A percentile compares a stretch with the other conserved stretches of the same genome.
These are phyloP conservation scores for Mycena sanguinolenta DNA, from an alignment of 768 basidiomycete genomes.

Conservation along the genomic window DNA sequence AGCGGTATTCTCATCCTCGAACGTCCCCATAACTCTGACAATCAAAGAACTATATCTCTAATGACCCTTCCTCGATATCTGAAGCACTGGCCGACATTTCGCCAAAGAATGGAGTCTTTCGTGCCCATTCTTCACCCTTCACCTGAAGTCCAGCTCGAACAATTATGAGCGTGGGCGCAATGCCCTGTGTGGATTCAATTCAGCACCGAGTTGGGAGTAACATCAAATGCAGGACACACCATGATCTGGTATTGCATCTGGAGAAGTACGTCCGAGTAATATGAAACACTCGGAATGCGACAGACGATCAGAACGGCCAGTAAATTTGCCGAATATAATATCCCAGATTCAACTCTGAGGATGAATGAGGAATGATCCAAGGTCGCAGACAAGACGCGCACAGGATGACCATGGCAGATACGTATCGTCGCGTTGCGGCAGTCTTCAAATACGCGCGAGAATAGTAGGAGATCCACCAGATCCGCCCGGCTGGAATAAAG, in stretches of 20 bases:
- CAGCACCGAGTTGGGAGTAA: background rate
- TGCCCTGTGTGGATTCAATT: conserved; percentile 41
- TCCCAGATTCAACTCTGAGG: conserved; percentile 2
- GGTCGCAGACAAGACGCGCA: conserved; percentile 28
- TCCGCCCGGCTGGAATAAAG: conserved; percentile 42
- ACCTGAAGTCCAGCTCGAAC: conserved; percentile 47
- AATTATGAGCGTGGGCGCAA: conserved; percentile 50
- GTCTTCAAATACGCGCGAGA: conserved; percentile 43
- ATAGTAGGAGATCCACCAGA: conserved; percentile 48
- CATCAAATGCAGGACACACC: conserved; percentile 31
- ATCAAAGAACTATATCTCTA: background rate
- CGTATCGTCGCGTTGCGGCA: conserved; percentile 41
- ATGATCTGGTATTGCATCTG: conserved; percentile 34
- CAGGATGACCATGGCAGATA: conserved; percentile 47
- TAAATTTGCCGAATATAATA: background rate
- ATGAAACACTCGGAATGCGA: background rate
- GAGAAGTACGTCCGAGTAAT: background rate
- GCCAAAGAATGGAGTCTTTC: background rate
- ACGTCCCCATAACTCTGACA: no score
- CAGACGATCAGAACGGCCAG: background rate
- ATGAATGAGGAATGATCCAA: background rate
- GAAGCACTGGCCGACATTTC: background rate
- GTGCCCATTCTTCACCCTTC: conserved; percentile 5
- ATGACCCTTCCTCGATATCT: background rate
- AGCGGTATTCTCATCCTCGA: no score